Conservation (phyloP, 2,329 filamentous ascomycete genomes). For the Daldinia sp. region DNA sequence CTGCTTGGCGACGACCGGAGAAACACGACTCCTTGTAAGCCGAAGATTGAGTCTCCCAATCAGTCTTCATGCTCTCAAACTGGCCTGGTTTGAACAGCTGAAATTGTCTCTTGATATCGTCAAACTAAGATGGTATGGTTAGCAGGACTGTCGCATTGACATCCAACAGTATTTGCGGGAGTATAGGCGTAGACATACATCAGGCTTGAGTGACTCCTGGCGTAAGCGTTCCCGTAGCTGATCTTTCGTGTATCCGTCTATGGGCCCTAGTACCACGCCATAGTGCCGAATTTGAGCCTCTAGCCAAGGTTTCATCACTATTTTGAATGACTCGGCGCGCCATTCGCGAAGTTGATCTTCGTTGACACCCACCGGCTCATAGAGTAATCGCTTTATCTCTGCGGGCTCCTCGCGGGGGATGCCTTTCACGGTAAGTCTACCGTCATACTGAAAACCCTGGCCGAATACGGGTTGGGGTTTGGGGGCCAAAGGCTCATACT, state of each 20-base stretch:
- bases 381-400: conserved; percentile 16
- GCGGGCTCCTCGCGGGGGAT: conserved; percentile 8
- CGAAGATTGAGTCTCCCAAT: conserved; percentile 12
- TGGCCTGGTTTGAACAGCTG: not conserved
- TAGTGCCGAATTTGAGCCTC: conserved; percentile 14
- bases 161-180: not conserved
- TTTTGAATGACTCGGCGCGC: not conserved
- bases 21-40: conserved; percentile 14
- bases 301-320: conserved; percentile 10
- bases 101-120: conserved; percentile 8
- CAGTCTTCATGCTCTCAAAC: conserved; percentile 8
- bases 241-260: not conserved
- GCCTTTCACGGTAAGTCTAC: conserved; percentile 13
- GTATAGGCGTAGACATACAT: not conserved
- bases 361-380: not conserved
- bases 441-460: conserved; percentile 15
- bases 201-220: conserved; percentile 10
- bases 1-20: conserved; percentile 12
- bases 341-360: not conserved
- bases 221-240: conserved; percentile 3
- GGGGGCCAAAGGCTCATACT: conserved; percentile 9
- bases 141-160: not conserved
- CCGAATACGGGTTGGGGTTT: conserved; percentile 12
- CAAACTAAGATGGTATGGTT: conserved; percentile 4
- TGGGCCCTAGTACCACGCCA: not conserved